phyloP scores from a whole-genome alignment of 495 filamentous ascomycete species.

The Penicillium angulare region DNA sequence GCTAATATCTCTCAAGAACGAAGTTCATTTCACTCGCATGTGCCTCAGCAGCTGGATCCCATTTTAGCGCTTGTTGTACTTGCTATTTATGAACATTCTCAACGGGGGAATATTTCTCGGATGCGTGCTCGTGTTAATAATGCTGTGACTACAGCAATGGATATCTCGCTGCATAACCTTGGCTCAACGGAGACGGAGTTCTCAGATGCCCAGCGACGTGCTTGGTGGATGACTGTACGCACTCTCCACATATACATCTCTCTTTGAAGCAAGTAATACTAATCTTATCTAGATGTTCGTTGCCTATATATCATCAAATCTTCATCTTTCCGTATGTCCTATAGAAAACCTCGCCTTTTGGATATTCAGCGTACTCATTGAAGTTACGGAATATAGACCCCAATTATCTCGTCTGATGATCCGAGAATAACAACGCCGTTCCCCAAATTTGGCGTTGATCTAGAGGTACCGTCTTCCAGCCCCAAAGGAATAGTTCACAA shows the following conservation, averaged over 20 bases:
- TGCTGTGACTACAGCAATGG: slow-evolving; percentile 46
- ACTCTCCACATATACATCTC: slow-evolving; percentile 25
- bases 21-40: slow-evolving; percentile 39
- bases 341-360: too few relatives aligned
- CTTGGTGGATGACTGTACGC: slow-evolving; percentile 55
- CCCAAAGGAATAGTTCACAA: too few relatives aligned
- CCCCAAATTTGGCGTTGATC: slow-evolving; percentile 40
- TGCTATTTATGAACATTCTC: slow-evolving; percentile 53
- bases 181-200: slow-evolving; percentile 30
- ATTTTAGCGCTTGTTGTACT: slow-evolving; percentile 50
- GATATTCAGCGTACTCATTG: too few relatives aligned
- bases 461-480: slow-evolving; percentile 39
- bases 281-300: slow-evolving; percentile 23
- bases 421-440: slow-evolving; percentile 47
- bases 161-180: slow-evolving; percentile 40
- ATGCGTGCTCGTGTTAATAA: slow-evolving; percentile 51
- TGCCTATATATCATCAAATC: slow-evolving; percentile 17
- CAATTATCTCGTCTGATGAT: slow-evolving; percentile 42
- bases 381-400: slow-evolving; percentile 23
- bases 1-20: slow-evolving; percentile 34
- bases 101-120: slow-evolving; percentile 52
- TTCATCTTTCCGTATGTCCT: slow-evolving; percentile 20
- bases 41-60: slow-evolving; percentile 44
- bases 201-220: slow-evolving; percentile 46
- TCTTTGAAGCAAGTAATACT: slow-evolving; percentile 30